Evolutionary conservation across 2,329 filamentous ascomycete genomes (phyloP).

Genomic region (Trichoderma aggressivum): DNA sequence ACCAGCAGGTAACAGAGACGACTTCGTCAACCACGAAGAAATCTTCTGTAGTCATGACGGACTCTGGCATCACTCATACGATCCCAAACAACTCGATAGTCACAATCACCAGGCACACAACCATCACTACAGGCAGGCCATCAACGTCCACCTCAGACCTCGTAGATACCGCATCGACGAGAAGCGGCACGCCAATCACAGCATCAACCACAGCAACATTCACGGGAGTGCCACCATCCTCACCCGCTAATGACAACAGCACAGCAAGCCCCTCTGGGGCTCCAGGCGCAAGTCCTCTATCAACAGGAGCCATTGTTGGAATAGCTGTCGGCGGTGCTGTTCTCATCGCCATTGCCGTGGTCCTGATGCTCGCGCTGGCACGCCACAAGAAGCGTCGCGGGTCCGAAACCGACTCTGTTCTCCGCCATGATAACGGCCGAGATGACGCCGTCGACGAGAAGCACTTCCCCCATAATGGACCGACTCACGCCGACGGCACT

Average conservation of each 20-base stretch:
- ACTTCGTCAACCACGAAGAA: not conserved
- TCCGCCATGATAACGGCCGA: constrained; percentile 18
- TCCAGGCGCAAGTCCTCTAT: constrained; percentile 20
- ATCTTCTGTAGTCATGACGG: constrained; percentile 29
- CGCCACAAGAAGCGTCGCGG: constrained; percentile 24
- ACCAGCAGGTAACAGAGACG: not conserved
- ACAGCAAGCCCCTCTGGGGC: not conserved
- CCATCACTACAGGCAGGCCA: constrained; percentile 29
- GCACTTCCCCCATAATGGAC: constrained; percentile 25
- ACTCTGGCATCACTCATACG: constrained; percentile 37
- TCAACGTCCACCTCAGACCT: constrained; percentile 16
- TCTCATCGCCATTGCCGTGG: constrained; percentile 27
- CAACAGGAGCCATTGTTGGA: constrained; percentile 35
- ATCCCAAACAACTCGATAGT: constrained; percentile 35
- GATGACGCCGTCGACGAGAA: constrained; percentile 29
- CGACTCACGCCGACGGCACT: constrained; percentile 28
- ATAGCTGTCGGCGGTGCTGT: constrained; percentile 31
- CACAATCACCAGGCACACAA: constrained; percentile 36
- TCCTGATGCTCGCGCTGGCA: constrained; percentile 23
- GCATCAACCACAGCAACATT: constrained; percentile 12
- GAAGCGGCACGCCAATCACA: not conserved
- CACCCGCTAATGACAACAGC: constrained; percentile 20
- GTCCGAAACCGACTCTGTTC: constrained; percentile 4
- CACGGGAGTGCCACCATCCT: constrained; percentile 3
- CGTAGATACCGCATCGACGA: constrained; percentile 12